These are phyloP conservation scores for Colletotrichum sojae DNA, from an alignment of 2,329 filamentous ascomycete species.

Conservation along the genomic window DNA sequence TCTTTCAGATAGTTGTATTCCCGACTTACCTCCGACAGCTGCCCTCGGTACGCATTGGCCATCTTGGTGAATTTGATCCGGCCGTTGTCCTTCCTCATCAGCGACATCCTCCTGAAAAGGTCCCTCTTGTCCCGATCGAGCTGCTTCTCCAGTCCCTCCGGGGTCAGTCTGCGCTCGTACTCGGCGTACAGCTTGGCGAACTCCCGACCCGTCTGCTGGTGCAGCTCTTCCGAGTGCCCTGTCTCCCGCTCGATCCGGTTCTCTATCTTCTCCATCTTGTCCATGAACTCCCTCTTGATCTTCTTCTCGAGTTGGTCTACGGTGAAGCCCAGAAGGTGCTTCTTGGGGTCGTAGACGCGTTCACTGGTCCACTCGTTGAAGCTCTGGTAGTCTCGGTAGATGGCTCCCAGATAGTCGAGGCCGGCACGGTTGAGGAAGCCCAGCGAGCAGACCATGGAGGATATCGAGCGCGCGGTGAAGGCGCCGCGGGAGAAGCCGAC, in stretches of 20 bases:
- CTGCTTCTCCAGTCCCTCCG: not conserved
- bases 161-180: not conserved
- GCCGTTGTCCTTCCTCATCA: not conserved
- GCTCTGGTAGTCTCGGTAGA: constrained; percentile 40
- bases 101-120: constrained; percentile 17
- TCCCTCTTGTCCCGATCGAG: constrained; percentile 10
- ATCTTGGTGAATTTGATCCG: constrained; percentile 23
- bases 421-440: constrained; percentile 39
- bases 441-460: constrained; percentile 43
- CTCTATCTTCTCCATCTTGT: constrained; percentile 26
- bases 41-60: constrained; percentile 10
- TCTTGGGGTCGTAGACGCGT: not conserved
- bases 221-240: not conserved
- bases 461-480: constrained; percentile 53
- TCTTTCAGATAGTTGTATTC: no score
- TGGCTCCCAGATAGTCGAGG: constrained; percentile 20
- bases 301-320: not conserved
- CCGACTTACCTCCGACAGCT: constrained; percentile 4
- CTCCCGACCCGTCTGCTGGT: not conserved
- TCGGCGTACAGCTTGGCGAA: constrained; percentile 11
- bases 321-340: constrained; percentile 8
- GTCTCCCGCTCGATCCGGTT: not conserved
- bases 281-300: constrained; percentile 27
- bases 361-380: constrained; percentile 31
- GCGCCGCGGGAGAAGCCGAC: constrained; percentile 55